Conservation (phyloP, 2,329 filamentous ascomycete genomes). For the Aureobasidium leucospermi region DNA sequence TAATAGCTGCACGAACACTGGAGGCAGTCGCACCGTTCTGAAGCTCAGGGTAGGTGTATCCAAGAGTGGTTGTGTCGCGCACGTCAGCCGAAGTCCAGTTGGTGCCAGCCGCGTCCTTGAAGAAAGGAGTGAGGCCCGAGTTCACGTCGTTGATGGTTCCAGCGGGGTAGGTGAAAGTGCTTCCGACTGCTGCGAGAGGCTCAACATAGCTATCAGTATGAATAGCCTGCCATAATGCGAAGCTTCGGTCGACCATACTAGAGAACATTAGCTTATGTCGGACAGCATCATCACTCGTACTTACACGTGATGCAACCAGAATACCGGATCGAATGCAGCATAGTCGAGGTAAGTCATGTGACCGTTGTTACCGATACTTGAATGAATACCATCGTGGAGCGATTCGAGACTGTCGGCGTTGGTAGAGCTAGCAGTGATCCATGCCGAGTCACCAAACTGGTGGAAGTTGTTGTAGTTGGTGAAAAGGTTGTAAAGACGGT, state of each 20-base stretch:
- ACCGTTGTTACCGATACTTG: constrained; percentile 50
- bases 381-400: constrained; percentile 43
- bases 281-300: constrained; percentile 15
- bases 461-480: constrained; percentile 61
- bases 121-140: constrained; percentile 58
- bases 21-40: constrained; percentile 31
- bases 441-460: constrained; percentile 62
- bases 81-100: constrained; percentile 63
- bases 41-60: constrained; percentile 69
- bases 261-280: constrained; percentile 16
- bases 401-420: constrained; percentile 53
- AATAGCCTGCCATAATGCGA: constrained; percentile 70
- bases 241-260: constrained; percentile 62
- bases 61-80: constrained; percentile 54
- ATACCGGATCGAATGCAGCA: constrained; percentile 72
- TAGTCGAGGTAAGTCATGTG: constrained; percentile 66
- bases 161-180: constrained; percentile 53
- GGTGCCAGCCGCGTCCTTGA: constrained; percentile 46
- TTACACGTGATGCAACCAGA: constrained; percentile 62
- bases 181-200: constrained; percentile 44
- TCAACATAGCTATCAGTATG: constrained; percentile 61
- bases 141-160: constrained; percentile 38
- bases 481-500: constrained; percentile 60
- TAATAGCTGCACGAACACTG: constrained; percentile 48
- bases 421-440: constrained; percentile 36